Evolutionary conservation across 331 rosid species (phyloP).

Genomic region (Quercus lobata): DNA sequence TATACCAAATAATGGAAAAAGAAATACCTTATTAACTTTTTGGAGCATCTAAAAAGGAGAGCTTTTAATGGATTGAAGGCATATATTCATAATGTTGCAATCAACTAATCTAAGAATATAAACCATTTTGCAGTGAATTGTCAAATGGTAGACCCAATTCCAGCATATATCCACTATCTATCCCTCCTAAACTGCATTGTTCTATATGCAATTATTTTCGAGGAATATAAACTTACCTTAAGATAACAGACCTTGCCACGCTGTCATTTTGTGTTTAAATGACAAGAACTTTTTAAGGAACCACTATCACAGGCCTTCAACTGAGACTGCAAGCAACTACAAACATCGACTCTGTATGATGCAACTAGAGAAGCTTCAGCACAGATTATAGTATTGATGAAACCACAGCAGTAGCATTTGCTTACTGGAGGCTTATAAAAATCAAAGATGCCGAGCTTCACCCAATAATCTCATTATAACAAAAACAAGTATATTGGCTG

Average conservation of each 20-base stretch:
- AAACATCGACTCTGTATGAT: constrained; percentile 6
- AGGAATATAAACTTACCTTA: background rate
- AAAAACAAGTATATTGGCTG: background rate
- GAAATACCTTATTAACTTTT: background rate
- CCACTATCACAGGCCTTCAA: constrained; percentile 8
- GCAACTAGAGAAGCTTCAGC: constrained; percentile 25
- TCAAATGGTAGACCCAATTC: background rate
- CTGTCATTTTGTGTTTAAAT: constrained; percentile 1
- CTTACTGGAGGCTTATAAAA: constrained; percentile 1
- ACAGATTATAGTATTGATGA: constrained; percentile 17
- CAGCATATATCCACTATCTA: background rate
- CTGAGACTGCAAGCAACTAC: constrained; percentile 6
- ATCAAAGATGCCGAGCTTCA: constrained; percentile 22
- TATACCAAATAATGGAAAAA: background rate
- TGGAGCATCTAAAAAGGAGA: background rate
- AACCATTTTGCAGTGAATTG: background rate
- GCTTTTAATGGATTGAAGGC: background rate
- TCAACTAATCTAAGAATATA: background rate
- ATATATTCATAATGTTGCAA: background rate
- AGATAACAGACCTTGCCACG: constrained; percentile 7
- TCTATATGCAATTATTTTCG: background rate
- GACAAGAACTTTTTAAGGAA: constrained; percentile 16
- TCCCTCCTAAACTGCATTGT: background rate
- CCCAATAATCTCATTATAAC: constrained; percentile 1
- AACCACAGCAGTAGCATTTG: background rate